phyloP scores from a whole-genome alignment of 352 stramenopile species.

The Globisporangium heterothallicum region DNA sequence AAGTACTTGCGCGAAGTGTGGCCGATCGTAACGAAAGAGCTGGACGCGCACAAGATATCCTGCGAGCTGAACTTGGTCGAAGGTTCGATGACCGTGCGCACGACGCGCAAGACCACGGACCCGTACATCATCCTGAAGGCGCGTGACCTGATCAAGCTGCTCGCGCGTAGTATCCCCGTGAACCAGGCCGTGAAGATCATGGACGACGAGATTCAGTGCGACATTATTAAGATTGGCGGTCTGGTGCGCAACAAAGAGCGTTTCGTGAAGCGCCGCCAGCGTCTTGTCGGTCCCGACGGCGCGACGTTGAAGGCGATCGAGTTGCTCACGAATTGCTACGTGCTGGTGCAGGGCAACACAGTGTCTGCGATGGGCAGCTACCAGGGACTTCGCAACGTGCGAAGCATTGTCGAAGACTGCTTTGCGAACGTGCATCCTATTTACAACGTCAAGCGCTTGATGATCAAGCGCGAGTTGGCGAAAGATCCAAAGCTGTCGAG shows the following conservation, averaged over 20 bases:
- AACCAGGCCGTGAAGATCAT: constrained; percentile 96
- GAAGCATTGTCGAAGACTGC: constrained; percentile 98
- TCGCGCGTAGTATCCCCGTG: constrained; percentile 96
- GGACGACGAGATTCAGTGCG: constrained; percentile 97
- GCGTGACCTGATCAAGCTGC: constrained; percentile 98
- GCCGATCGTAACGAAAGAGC: constrained; percentile 96
- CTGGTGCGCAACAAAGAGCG: constrained; percentile 99
- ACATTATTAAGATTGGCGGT: constrained; percentile 99
- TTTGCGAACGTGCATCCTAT: constrained; percentile 99
- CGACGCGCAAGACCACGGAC: constrained; percentile 95
- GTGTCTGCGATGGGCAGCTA: constrained; percentile 89
- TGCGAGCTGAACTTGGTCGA: constrained; percentile 99
- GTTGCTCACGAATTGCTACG: constrained; percentile 98
- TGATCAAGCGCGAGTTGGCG: constrained; percentile 99
- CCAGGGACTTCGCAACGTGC: constrained; percentile 91
- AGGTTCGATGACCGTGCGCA: constrained; percentile 89
- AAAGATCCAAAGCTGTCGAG: constrained; percentile 96
- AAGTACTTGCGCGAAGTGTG: constrained; percentile 99
- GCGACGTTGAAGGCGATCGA: constrained; percentile 97
- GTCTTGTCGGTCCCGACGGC: constrained; percentile 96
- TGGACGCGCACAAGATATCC: constrained; percentile 93
- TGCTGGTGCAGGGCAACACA: constrained; percentile 98
- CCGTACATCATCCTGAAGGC: constrained; percentile 99
- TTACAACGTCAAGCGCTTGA: constrained; percentile 99
- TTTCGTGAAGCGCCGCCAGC: constrained; percentile 98